Conservation (phyloP, 768 basidiomycete genomes). For the Glaciozyma antarctica region DNA sequence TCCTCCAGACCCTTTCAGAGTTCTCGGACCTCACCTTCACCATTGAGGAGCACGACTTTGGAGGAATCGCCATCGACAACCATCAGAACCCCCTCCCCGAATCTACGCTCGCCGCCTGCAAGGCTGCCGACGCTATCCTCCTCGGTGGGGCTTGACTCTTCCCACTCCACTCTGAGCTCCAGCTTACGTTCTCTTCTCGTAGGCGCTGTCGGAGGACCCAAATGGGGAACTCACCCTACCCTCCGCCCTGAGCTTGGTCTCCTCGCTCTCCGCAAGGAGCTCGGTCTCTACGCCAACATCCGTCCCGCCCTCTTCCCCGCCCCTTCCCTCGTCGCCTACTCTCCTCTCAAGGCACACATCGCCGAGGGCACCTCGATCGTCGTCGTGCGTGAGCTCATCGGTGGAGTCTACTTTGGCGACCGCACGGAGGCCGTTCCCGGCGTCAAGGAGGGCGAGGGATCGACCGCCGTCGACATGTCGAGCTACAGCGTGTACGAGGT, state of each 20-base stretch:
- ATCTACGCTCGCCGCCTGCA: conserved; percentile 75
- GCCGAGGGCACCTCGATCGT: conserved; percentile 57
- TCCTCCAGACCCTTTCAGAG: conserved; percentile 62
- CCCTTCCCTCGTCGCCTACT: conserved; percentile 72
- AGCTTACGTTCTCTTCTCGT: background rate
- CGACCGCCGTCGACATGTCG: conserved; percentile 83
- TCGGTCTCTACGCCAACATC: conserved; percentile 96
- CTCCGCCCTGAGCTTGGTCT: conserved; percentile 90
- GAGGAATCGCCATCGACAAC: conserved; percentile 85
- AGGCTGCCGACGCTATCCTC: conserved; percentile 87
- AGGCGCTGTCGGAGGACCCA: conserved; percentile 98
- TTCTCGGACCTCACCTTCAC: conserved; percentile 57
- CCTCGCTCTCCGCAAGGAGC: conserved; percentile 73
- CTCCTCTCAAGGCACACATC: conserved; percentile 61
- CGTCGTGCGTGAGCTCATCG: conserved; percentile 90
- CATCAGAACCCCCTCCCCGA: conserved; percentile 74
- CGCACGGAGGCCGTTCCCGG: conserved; percentile 70
- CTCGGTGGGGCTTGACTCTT: conserved; percentile 53
- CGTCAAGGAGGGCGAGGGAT: conserved; percentile 43
- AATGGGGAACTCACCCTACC: conserved; percentile 84
- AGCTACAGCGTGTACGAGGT: conserved; percentile 86
- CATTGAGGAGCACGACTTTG: conserved; percentile 70
- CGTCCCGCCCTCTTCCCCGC: conserved; percentile 92
- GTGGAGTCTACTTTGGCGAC: conserved; percentile 88
- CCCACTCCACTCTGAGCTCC: background rate